Evolutionary conservation across 73 alveolate species (phyloP).

Genomic region (Blepharisma japonicum): DNA sequence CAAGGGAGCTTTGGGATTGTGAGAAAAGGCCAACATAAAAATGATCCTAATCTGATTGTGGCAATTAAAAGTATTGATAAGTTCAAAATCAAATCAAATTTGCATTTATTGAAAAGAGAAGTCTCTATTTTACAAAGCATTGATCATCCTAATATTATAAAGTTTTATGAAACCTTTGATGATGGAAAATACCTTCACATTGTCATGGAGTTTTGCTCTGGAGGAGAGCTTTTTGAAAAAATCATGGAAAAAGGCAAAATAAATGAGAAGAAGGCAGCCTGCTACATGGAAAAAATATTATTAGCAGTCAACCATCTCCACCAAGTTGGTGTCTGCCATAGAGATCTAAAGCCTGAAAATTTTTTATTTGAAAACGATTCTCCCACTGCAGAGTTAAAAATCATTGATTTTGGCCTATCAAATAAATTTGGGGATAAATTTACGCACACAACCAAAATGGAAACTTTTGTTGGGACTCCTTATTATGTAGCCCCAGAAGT

Average conservation of each 20-base stretch:
- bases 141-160: constrained; percentile 68
- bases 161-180: constrained; percentile 65
- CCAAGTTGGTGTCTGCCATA: constrained; percentile 41
- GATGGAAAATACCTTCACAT: constrained; percentile 59
- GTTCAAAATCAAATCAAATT: constrained; percentile 8
- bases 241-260: constrained; percentile 50
- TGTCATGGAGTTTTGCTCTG: constrained; percentile 68
- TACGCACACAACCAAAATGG: not conserved
- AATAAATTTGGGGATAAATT: constrained; percentile 7
- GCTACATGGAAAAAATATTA: constrained; percentile 42
- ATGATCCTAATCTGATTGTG: not conserved
- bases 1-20: constrained; percentile 28
- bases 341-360: constrained; percentile 60
- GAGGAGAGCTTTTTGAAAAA: constrained; percentile 58
- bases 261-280: constrained; percentile 55
- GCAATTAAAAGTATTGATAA: constrained; percentile 29
- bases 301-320: constrained; percentile 59
- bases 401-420: constrained; percentile 38
- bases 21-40: not conserved
- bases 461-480: constrained; percentile 42
- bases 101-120: constrained; percentile 55
- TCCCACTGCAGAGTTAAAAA: constrained; percentile 18
- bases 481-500: constrained; percentile 44
- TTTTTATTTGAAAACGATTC: constrained; percentile 34
- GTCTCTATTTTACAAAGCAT: constrained; percentile 53